These are phyloP conservation scores for Diaporthe citriasiana DNA, from an alignment of 2,329 filamentous ascomycete species.

Conservation along the genomic window DNA sequence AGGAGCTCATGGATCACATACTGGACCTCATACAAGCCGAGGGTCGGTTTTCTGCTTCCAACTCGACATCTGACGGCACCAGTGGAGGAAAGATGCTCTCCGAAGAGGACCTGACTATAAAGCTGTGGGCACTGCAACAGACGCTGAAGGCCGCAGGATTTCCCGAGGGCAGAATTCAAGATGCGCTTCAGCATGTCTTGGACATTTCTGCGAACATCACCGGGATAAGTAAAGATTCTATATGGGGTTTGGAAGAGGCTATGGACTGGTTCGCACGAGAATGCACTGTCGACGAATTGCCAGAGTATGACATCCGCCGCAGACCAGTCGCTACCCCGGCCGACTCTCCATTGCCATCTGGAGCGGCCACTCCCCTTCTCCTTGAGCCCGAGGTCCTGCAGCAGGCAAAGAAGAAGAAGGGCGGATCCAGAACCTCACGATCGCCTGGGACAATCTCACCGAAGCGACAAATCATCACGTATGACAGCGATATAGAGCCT, in stretches of 20 bases:
- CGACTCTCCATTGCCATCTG: conserved; percentile 65
- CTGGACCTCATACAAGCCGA: conserved; percentile 80
- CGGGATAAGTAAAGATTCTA: conserved; percentile 70
- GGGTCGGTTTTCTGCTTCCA: conserved; percentile 68
- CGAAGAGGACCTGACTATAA: conserved; percentile 84
- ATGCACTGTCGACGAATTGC: conserved; percentile 77
- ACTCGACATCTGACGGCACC: conserved; percentile 60
- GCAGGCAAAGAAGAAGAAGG: conserved; percentile 54
- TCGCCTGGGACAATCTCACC: conserved; percentile 50
- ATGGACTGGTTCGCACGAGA: conserved; percentile 92
- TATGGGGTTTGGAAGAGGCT: conserved; percentile 90
- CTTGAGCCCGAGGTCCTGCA: conserved; percentile 51
- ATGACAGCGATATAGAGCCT: conserved; percentile 79
- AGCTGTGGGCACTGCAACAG: conserved; percentile 87
- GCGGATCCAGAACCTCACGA: conserved; percentile 49
- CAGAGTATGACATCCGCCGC: conserved; percentile 73
- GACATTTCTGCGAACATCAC: conserved; percentile 75
- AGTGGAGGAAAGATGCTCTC: conserved; percentile 67
- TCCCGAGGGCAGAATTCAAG: conserved; percentile 71
- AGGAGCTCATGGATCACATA: conserved; percentile 83
- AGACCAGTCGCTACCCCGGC: conserved; percentile 56
- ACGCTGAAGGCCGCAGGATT: conserved; percentile 80
- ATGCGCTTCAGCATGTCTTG: conserved; percentile 76
- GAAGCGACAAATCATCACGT: conserved; percentile 64
- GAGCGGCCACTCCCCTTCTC: conserved; percentile 63